phyloP scores from a whole-genome alignment of 2,329 filamentous ascomycete species.

The Pseudopithomyces chartarum region DNA sequence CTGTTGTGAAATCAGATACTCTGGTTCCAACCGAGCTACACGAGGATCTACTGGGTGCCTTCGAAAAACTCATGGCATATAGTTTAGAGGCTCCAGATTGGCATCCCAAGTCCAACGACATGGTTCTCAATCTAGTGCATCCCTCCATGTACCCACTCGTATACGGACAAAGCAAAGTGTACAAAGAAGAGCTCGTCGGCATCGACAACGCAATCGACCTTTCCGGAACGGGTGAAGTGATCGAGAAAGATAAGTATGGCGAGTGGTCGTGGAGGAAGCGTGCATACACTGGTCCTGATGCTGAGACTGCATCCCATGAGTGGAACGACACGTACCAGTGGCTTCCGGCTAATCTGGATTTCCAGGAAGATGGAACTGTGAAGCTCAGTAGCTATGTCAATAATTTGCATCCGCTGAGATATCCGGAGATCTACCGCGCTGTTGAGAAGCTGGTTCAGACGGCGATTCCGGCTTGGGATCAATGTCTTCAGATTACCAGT shows the following conservation, averaged over 20 bases:
- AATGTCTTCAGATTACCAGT: neutral
- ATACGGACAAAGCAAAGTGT: constrained; percentile 48
- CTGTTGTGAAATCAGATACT: constrained; percentile 56
- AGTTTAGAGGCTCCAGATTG: constrained; percentile 51
- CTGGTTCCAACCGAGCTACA: constrained; percentile 13
- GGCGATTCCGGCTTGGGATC: constrained; percentile 23
- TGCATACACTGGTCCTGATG: neutral
- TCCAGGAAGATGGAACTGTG: constrained; percentile 39
- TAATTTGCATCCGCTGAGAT: constrained; percentile 54
- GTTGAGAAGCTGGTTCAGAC: constrained; percentile 27
- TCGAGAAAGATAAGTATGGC: neutral
- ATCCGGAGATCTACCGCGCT: constrained; percentile 17
- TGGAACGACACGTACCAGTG: constrained; percentile 51
- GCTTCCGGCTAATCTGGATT: constrained; percentile 55
- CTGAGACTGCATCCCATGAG: neutral
- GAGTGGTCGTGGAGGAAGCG: neutral
- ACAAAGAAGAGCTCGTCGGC: constrained; percentile 14
- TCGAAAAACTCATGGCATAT: constrained; percentile 50
- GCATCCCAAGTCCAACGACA: constrained; percentile 62
- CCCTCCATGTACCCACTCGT: constrained; percentile 67
- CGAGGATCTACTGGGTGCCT: constrained; percentile 49
- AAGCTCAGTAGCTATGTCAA: constrained; percentile 56
- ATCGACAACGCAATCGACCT: constrained; percentile 16
- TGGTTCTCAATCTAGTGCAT: constrained; percentile 60
- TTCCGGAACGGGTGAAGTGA: constrained; percentile 1